A percentile compares a stretch with the other conserved stretches of the same genome.
Evolutionary conservation across 2,329 filamentous ascomycete genomes (phyloP).

Genomic region (Beauveria scarabaeidicola): DNA sequence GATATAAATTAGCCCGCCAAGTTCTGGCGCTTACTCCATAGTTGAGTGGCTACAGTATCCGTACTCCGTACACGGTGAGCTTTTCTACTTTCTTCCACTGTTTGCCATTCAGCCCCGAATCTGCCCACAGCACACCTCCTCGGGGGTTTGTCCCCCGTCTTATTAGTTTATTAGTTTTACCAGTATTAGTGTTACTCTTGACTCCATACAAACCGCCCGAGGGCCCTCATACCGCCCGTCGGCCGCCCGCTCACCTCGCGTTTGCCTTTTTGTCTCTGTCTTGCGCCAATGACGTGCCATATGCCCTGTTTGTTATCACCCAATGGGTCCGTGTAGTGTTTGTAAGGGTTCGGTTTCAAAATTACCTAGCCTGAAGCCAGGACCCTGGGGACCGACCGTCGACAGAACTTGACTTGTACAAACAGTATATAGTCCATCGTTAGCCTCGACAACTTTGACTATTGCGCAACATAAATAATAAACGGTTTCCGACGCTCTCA

Average conservation of each 20-base stretch:
- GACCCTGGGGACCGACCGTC: neutral
- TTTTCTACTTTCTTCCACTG: neutral
- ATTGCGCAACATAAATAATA: neutral
- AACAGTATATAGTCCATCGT: neutral
- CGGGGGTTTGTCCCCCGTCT: too few species aligned
- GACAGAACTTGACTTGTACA: too few species aligned
- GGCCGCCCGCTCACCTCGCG: conserved; percentile 3
- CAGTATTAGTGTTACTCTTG: conserved; percentile 1
- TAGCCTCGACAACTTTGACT: neutral
- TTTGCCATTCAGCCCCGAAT: neutral
- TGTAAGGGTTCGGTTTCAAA: neutral
- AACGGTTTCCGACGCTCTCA: neutral
- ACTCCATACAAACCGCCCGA: too few species aligned
- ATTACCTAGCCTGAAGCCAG: neutral
- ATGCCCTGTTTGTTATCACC: neutral
- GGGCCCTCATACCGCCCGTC: too few species aligned
- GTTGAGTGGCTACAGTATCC: neutral
- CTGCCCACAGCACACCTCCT: neutral
- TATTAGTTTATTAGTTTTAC: neutral
- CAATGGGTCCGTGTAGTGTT: neutral
- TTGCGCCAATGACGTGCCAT: neutral
- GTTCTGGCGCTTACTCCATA: conserved; percentile 8
- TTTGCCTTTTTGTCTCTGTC: conserved; percentile 18
- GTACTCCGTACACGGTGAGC: too few species aligned
- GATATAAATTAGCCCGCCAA: neutral